phyloP scores from a whole-genome alignment of 2,329 filamentous ascomycete species.

The Rutstroemia sydowiana region DNA sequence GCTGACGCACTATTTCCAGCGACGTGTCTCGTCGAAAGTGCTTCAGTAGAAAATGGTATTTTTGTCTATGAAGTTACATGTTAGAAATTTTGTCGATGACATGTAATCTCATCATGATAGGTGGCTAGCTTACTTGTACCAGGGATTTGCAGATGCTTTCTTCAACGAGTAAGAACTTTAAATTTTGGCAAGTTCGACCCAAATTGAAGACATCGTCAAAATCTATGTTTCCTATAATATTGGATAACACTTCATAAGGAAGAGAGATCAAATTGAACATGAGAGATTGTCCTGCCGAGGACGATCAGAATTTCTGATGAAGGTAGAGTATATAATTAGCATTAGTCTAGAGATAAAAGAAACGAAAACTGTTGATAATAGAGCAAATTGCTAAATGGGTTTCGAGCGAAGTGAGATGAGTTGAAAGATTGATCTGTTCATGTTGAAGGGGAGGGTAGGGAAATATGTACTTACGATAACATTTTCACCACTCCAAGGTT shows the following conservation, averaged over 20 bases:
- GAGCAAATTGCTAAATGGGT: no score
- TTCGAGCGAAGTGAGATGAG: no score
- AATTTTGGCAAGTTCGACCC: slow-evolving; percentile 20
- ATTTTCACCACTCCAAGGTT: no score
- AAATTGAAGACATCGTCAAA: slow-evolving; percentile 29
- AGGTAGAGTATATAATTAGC: neutral
- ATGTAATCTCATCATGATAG: neutral
- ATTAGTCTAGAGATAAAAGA: neutral
- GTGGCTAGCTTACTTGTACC: slow-evolving; percentile 21
- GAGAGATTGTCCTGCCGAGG: slow-evolving; percentile 4
- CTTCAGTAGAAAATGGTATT: slow-evolving; percentile 24
- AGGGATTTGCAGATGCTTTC: slow-evolving; percentile 27
- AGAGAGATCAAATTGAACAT: slow-evolving; percentile 25
- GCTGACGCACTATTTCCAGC: slow-evolving; percentile 39
- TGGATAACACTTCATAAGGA: slow-evolving; percentile 28
- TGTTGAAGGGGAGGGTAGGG: no score
- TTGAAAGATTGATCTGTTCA: no score
- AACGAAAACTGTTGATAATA: neutral
- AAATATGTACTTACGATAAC: no score
- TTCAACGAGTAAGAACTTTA: slow-evolving; percentile 23
- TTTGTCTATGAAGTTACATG: slow-evolving; percentile 19
- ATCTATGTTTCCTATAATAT: slow-evolving; percentile 22
- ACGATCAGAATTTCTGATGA: neutral
- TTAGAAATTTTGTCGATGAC: neutral
- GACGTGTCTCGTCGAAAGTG: slow-evolving; percentile 13